Base-by-base conservation (phyloP, 192 early-diverging fungal species). In the Endogone sp. region DNA sequence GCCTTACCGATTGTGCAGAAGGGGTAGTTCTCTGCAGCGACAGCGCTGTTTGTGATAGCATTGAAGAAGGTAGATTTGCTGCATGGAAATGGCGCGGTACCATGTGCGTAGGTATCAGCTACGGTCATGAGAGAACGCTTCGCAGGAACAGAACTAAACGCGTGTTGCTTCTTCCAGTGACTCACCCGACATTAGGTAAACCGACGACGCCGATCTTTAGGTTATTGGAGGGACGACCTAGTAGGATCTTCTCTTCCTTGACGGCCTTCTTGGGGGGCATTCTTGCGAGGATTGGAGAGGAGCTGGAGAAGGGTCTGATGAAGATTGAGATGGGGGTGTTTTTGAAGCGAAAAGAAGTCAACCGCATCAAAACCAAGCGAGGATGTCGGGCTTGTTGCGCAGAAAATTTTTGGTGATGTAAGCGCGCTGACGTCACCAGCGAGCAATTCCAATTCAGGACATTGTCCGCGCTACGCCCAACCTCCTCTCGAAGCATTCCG, bases 121-220 rank as follows among this genome's bases (percentile, higher is more conserved):
- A 16, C 37, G 37, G 37, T n/a, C n/a, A n/a, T n/a, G n/a, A n/a
- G n/a, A n/a, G n/a, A n/a, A n/a, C n/a, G n/a, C n/a, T n/a, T n/a
- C n/a, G n/a, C n/a, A n/a, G n/a, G n/a, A n/a, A n/a, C n/a, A n/a
- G n/a, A n/a, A n/a, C n/a, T n/a, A n/a, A n/a, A 63, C 30, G 55
- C 29, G 22, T 23, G 16, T 16, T 16, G 56, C 63, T 21, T 26
- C 71, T 32, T 80, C 78, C 80, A 49, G 6, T 21, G 27, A 60
- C 59, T 60, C 22, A 60, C 59, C 85, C 98, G 32, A 99, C 95
- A 72, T 99, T 99, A 71, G 98, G 98, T 71, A 99, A 82, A 54
- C 98, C 98, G 29, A 99, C 96, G 30, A 98, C 94, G 71, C 95
- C 94, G 81, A 94, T 89, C 83, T 92, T 93, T 73, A 94, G 84